Percentiles rank a stretch among this genome's conserved stretches.
Evolutionary conservation across 164 flowering plant genomes (phyloP).

Genomic region (Kingdonia uniflora): DNA sequence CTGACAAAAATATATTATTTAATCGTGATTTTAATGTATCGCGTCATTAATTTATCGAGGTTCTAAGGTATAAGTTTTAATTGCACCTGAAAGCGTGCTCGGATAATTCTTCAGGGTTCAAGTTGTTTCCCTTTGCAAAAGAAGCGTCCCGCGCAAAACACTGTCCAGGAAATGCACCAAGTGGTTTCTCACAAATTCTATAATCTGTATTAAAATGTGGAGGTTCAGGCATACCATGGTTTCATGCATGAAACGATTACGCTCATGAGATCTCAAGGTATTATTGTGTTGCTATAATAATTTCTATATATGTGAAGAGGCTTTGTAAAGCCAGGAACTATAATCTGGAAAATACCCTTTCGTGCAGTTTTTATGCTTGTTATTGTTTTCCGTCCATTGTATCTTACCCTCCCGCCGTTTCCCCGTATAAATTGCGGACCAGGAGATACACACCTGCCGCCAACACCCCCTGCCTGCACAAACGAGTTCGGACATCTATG

Average conservation of each 20-base stretch:
- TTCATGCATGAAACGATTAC: constrained; percentile 35
- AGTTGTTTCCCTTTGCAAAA: constrained; percentile 80
- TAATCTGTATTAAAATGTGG: constrained; percentile 74
- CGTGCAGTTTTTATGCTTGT: no score
- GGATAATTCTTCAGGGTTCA: constrained; percentile 32
- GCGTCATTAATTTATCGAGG: no score
- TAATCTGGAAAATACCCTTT: no score
- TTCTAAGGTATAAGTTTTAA: no score
- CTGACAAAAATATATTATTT: no score
- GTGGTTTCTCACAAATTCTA: constrained; percentile 16
- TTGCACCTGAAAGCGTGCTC: neutral
- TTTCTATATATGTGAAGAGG: no score
- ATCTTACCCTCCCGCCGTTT: constrained; percentile 3
- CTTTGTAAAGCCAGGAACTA: no score
- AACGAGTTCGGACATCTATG: constrained; percentile 71
- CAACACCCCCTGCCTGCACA: no score
- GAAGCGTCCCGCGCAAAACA: constrained; percentile 65
- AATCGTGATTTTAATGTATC: no score
- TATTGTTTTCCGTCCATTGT: neutral
- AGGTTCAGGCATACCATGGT: constrained; percentile 45
- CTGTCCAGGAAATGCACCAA: constrained; percentile 59
- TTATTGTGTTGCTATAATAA: no score
- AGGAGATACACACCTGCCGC: constrained; percentile 76
- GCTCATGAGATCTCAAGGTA: constrained; percentile 73
- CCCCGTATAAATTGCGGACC: no score